A percentile compares a stretch with the other conserved stretches of the same genome.
These are phyloP conservation scores for Hibiscus trionum DNA, from an alignment of 345 rosid genomes.

Conservation along the genomic window DNA sequence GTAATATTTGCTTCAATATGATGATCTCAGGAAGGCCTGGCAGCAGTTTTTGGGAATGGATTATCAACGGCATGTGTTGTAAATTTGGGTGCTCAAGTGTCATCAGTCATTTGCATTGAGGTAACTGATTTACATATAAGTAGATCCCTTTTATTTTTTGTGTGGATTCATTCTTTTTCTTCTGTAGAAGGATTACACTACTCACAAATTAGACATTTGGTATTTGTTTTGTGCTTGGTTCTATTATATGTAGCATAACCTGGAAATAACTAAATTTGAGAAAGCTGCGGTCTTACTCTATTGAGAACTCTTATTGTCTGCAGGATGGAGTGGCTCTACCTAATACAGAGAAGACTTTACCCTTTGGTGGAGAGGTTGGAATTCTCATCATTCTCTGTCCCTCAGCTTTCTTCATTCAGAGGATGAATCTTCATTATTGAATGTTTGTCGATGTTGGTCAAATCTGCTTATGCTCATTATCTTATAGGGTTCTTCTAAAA, in stretches of 20 bases:
- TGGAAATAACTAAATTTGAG: neutral
- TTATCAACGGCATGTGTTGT: conserved; percentile 86
- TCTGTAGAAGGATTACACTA: neutral
- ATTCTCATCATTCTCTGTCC: conserved; percentile 17
- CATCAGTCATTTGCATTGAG: conserved; percentile 83
- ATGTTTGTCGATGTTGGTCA: neutral
- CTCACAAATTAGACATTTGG: neutral
- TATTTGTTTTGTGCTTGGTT: neutral
- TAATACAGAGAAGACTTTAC: conserved; percentile 79
- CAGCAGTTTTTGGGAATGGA: conserved; percentile 92
- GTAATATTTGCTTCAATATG: neutral
- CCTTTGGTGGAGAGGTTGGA: conserved; percentile 91
- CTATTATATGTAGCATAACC: neutral
- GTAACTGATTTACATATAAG: conserved; percentile 25
- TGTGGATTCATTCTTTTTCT: neutral
- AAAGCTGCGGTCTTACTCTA: neutral
- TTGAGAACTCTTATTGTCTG: conserved; percentile 21
- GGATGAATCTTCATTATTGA: neutral
- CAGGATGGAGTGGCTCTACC: conserved; percentile 97
- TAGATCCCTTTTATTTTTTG: neutral
- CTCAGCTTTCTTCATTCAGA: neutral
- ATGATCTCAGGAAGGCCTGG: conserved; percentile 66
- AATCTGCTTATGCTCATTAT: neutral
- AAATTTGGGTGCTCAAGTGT: conserved; percentile 84
- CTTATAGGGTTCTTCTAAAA: neutral